Conservation (phyloP, 2,329 filamentous ascomycete genomes). For the Trichoderma arundinaceum region DNA sequence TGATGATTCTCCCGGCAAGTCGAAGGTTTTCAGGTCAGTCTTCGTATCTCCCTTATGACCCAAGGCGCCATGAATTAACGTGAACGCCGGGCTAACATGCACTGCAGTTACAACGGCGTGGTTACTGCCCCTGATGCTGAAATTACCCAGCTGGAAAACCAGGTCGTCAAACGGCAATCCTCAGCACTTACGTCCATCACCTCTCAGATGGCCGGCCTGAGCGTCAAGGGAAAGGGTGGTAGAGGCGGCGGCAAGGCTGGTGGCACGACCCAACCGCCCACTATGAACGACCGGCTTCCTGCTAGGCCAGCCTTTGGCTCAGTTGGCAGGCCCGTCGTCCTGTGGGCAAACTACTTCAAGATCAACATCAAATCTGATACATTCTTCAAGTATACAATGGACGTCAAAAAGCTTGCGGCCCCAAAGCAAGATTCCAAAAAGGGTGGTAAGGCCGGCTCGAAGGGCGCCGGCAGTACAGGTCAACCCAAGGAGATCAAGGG, state of each 20-base stretch:
- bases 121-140: constrained; percentile 37
- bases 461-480: constrained; percentile 29
- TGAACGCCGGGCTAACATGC: constrained; percentile 13
- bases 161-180: constrained; percentile 44
- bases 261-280: constrained; percentile 25
- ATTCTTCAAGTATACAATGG: constrained; percentile 55
- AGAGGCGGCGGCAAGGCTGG: constrained; percentile 6
- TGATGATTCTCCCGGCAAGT: constrained; percentile 36
- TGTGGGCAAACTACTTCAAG: constrained; percentile 63
- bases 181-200: constrained; percentile 44
- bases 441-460: constrained; percentile 30
- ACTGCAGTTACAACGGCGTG: constrained; percentile 36
- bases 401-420: constrained; percentile 40
- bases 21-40: constrained; percentile 35
- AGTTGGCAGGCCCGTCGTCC: constrained; percentile 48
- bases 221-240: constrained; percentile 36
- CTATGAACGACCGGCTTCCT: constrained; percentile 47
- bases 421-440: constrained; percentile 21
- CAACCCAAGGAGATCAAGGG: constrained; percentile 46
- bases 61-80: background rate
- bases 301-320: constrained; percentile 57
- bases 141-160: constrained; percentile 49
- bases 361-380: constrained; percentile 47
- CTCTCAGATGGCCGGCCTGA: constrained; percentile 47
- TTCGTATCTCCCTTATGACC: background rate